These are phyloP conservation scores for Sophora flavescens DNA, from an alignment of 306 rosid genomes.

Conservation along the genomic window DNA sequence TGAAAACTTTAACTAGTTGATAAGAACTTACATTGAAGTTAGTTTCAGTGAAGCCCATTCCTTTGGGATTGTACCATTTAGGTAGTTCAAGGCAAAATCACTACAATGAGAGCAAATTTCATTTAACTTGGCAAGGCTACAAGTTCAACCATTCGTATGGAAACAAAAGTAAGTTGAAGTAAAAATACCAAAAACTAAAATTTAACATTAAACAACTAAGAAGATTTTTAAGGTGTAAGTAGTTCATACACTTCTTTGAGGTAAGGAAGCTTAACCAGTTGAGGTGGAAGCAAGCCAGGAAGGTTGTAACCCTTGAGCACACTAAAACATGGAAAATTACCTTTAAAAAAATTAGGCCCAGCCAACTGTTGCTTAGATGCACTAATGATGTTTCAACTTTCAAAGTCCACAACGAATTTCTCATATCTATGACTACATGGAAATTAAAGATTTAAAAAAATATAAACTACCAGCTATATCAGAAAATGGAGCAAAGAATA, in stretches of 20 bases:
- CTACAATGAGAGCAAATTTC: constrained; percentile 41
- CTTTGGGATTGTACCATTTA: constrained; percentile 74
- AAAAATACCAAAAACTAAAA: background rate
- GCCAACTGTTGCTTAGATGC: constrained; percentile 19
- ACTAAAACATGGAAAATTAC: constrained; percentile 52
- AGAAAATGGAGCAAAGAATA: constrained; percentile 32
- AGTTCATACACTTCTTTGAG: constrained; percentile 73
- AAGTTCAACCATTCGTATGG: constrained; percentile 3
- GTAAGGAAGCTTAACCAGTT: constrained; percentile 80
- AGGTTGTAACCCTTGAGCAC: constrained; percentile 59
- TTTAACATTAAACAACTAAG: constrained; percentile 20
- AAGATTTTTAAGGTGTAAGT: constrained; percentile 47
- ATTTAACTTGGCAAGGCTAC: constrained; percentile 22
- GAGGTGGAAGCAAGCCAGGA: constrained; percentile 87
- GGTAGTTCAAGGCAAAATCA: constrained; percentile 76
- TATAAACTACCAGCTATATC: constrained; percentile 29
- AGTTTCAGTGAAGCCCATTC: constrained; percentile 75
- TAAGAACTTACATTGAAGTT: constrained; percentile 66
- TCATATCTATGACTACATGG: background rate
- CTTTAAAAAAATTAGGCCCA: constrained; percentile 1
- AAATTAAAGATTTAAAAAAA: constrained; percentile 6
- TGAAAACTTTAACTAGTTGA: constrained; percentile 33
- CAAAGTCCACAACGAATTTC: constrained; percentile 14
- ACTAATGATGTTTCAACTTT: constrained; percentile 17
- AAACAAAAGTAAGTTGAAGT: constrained; percentile 20